Base-by-base conservation (phyloP, 2,329 filamentous ascomycete species). In the Botrytis tulipae region DNA sequence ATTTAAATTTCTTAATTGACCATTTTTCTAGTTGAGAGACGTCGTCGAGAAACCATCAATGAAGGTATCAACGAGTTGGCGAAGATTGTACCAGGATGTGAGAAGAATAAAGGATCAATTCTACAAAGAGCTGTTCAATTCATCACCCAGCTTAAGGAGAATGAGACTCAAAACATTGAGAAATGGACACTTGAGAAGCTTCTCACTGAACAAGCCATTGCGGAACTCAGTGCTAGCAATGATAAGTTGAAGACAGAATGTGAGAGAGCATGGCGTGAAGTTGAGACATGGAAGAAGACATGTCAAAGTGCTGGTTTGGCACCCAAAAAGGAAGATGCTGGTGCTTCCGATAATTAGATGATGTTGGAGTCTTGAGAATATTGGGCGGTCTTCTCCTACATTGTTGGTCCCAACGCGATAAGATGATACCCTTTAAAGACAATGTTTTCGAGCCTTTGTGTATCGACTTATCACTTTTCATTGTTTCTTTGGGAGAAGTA, bases 81-180 rank as follows among this genome's bases (percentile, higher is more conserved):
- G 78, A 98, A 98, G 85, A 97, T 99, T 77, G 96, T 99, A 0
- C 96, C 96, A 0, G 94, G 94, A 22, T 98, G 95, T 80, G 96
- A 99, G 84, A 99, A 98, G 87, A 98, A 99, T 86, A 99, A 99
- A 84, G 96, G 96, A 0, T 97, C 94, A 3, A 98, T 99, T 76
- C 86, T 99, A 54, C 93, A 97, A 81, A 93, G 95, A 48, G 94
- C 96, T 0, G 95, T 98, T 16, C 91, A 94, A 76, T 98, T 97
- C 84, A 98, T 99, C 81, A 92, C 91, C 18, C 94, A 98, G 80
- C 88, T 99, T 57, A 97, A 96, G 82, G 94, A 98, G 82, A 97
- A 97, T 78, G 95, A 97, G 82, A 90, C 92, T 25, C 93, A 96
- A 76, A 97, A 97, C 82, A 94, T 97, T 76, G 95, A 97, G 82